Conservation (phyloP, 1,284 basidiomycete genomes). For the Leccinum subrobustum region DNA sequence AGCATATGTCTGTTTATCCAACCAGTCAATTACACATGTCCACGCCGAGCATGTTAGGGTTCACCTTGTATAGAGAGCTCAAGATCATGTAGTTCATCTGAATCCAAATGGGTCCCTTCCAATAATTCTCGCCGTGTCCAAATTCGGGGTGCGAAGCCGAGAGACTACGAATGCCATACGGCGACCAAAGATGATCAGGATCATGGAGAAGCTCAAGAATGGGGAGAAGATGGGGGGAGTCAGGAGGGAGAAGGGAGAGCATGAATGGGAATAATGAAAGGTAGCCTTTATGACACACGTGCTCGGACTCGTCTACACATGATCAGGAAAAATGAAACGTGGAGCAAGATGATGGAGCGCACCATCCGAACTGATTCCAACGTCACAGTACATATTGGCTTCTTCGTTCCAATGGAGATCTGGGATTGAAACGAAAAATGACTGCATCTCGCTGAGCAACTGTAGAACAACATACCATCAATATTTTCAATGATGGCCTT, state of each 20-base stretch:
- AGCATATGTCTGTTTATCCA: slow-evolving; percentile 64
- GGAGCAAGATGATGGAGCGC: slow-evolving; percentile 11
- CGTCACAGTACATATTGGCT: slow-evolving; percentile 90
- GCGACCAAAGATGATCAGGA: slow-evolving; percentile 86
- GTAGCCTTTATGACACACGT: slow-evolving; percentile 90
- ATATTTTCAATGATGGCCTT: slow-evolving; percentile 82
- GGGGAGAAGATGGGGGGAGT: slow-evolving; percentile 75
- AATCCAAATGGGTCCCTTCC: slow-evolving; percentile 95
- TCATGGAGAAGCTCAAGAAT: slow-evolving; percentile 81
- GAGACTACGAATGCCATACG: slow-evolving; percentile 85
- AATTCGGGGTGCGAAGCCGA: slow-evolving; percentile 84
- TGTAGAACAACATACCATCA: slow-evolving; percentile 56
- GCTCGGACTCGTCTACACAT: slow-evolving; percentile 78
- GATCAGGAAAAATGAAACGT: slow-evolving; percentile 6
- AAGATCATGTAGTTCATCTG: slow-evolving; percentile 94
- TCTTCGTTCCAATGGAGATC: slow-evolving; percentile 93
- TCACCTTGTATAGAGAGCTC: slow-evolving; percentile 72
- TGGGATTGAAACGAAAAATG: slow-evolving; percentile 30
- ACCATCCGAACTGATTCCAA: slow-evolving; percentile 83
- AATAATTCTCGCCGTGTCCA: slow-evolving; percentile 92
- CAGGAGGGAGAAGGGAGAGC: slow-evolving; percentile 71
- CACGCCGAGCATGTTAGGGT: slow-evolving; percentile 6
- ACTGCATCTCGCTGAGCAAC: slow-evolving; percentile 2
- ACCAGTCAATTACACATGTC: slow-evolving; percentile 6
- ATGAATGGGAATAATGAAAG: slow-evolving; percentile 92